A percentile compares a stretch with the other conserved stretches of the same genome.
phyloP scores from a whole-genome alignment of 78 protist genomes.

The Carpediemonas membranifera region DNA sequence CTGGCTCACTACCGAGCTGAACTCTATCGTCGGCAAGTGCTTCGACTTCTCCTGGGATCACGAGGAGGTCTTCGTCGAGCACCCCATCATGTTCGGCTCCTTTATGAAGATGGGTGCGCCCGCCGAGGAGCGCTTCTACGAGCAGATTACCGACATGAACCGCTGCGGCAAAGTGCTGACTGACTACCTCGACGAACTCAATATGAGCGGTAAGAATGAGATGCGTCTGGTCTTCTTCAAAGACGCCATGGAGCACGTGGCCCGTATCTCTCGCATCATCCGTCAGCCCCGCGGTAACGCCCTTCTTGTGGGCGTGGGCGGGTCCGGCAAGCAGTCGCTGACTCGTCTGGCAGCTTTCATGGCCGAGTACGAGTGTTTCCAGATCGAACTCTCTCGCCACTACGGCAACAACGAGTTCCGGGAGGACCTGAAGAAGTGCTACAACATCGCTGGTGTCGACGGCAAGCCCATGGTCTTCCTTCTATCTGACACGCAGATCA shows the following conservation, averaged over 20 bases:
- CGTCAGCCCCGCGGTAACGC: conserved; percentile 20
- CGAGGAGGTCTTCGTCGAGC: conserved; percentile 14
- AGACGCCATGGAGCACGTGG: conserved; percentile 10
- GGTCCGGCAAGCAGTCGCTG: conserved; percentile 9
- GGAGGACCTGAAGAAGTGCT: conserved; percentile 50
- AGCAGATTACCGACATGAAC: not conserved
- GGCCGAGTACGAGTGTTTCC: not conserved
- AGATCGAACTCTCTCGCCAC: conserved; percentile 11
- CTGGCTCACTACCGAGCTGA: not conserved
- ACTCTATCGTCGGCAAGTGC: not conserved
- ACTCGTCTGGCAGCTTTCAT: conserved; percentile 7
- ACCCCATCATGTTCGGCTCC: not conserved
- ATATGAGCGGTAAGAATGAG: not conserved
- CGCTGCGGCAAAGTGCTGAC: not conserved
- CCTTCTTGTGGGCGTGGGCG: conserved; percentile 20
- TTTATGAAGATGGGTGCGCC: not conserved
- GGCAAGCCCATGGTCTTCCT: conserved; percentile 35
- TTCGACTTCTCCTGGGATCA: conserved; percentile 21
- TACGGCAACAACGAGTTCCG: conserved; percentile 48
- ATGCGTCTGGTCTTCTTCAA: conserved; percentile 18
- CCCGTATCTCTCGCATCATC: conserved; percentile 29
- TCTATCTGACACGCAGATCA: conserved; percentile 57
- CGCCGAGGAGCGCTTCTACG: not conserved
- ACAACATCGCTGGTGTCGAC: conserved; percentile 41
- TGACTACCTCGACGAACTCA: conserved; percentile 35